Conservation (phyloP, 768 basidiomycete species). For the Bullera alba region DNA sequence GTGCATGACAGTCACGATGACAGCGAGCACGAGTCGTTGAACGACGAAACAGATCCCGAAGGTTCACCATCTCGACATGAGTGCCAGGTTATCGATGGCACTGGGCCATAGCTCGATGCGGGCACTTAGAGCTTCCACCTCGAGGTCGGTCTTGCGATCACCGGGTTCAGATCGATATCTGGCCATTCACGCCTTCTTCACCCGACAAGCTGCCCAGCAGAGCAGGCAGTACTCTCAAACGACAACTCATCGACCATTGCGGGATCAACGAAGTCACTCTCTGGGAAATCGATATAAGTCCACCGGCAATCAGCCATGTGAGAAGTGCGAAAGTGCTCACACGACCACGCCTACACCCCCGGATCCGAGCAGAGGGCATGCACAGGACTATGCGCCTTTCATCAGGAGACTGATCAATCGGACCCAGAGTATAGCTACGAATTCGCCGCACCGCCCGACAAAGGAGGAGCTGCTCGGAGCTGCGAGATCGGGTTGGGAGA, state of each 20-base stretch:
- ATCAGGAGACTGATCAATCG: conserved; percentile 36
- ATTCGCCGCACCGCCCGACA: conserved; percentile 55
- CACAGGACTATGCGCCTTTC: conserved; percentile 43
- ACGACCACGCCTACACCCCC: background rate
- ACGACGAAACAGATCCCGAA: too few species aligned
- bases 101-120: too few species aligned
- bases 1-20: too few species aligned
- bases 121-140: conserved; percentile 3
- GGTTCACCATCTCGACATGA: too few species aligned
- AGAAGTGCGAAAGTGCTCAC: background rate
- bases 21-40: too few species aligned
- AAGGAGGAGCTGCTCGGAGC: conserved; percentile 82
- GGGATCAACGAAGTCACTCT: conserved; percentile 16
- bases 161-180: conserved; percentile 30
- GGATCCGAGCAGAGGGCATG: conserved; percentile 15
- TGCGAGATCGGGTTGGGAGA: conserved; percentile 83
- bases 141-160: conserved; percentile 1
- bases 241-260: background rate
- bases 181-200: conserved; percentile 36
- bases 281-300: background rate
- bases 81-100: too few species aligned
- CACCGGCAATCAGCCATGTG: conserved; percentile 3
- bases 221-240: background rate
- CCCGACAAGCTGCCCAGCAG: conserved; percentile 30
- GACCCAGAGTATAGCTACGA: conserved; percentile 11